phyloP scores from a whole-genome alignment of 148 eudicot genomes.

The Tetragonia tetragonoides region DNA sequence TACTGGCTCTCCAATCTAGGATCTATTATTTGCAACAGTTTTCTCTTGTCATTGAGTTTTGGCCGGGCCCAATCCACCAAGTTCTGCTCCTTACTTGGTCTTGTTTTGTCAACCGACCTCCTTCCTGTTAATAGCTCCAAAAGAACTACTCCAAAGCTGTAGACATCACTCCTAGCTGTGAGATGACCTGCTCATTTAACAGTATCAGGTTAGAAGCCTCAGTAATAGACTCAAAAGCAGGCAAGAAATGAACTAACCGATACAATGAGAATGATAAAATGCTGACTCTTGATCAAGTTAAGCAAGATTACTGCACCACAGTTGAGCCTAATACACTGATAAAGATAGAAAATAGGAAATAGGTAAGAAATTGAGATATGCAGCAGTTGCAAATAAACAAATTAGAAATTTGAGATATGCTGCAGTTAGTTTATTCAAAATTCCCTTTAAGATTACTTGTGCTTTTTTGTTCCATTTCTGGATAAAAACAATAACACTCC shows the following conservation, averaged over 20 bases:
- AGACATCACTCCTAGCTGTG: slow-evolving; percentile 94
- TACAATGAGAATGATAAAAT: background rate
- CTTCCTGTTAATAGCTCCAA: slow-evolving; percentile 90
- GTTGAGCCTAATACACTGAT: background rate
- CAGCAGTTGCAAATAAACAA: background rate
- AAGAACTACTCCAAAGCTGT: slow-evolving; percentile 97
- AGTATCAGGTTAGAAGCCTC: slow-evolving; percentile 14
- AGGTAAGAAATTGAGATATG: background rate
- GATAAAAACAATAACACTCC: too few species aligned
- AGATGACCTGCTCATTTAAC: slow-evolving; percentile 70
- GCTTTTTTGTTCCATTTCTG: background rate
- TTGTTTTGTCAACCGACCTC: slow-evolving; percentile 88
- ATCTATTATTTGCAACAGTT: slow-evolving; percentile 80
- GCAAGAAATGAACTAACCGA: background rate
- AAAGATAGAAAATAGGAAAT: background rate
- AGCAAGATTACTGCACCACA: background rate
- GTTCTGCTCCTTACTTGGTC: slow-evolving; percentile 88
- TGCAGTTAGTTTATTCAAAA: too few species aligned
- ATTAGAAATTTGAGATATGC: background rate
- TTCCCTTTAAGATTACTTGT: background rate
- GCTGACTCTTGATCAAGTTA: background rate
- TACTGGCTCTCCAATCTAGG: slow-evolving; percentile 90
- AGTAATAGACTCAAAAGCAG: background rate
- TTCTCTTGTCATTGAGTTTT: slow-evolving; percentile 86
- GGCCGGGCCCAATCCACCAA: slow-evolving; percentile 98